These are phyloP conservation scores for Aspergillus japonicus DNA, from an alignment of 2,329 filamentous ascomycete species.

Conservation along the genomic window DNA sequence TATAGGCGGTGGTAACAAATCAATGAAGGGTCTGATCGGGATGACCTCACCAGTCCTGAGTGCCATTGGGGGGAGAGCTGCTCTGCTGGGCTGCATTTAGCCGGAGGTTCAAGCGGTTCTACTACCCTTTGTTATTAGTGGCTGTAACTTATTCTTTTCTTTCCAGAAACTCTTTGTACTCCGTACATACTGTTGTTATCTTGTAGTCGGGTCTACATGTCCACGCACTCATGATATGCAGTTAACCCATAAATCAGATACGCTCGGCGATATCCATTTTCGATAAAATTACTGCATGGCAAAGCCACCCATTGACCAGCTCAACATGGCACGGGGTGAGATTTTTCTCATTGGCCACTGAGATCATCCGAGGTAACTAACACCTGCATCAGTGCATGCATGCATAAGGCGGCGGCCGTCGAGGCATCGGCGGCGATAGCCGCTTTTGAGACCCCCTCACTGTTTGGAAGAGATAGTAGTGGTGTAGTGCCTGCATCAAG, in stretches of 20 bases:
- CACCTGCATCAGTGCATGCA: neutral
- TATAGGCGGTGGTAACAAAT: neutral
- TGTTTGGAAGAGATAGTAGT: neutral
- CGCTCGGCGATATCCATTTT: neutral
- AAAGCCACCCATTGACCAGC: neutral
- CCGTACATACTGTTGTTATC: no score
- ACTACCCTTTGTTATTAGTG: neutral
- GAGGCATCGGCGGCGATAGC: neutral
- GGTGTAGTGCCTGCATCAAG: neutral
- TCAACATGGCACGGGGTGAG: neutral
- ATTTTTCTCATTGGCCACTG: neutral
- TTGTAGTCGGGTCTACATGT: neutral
- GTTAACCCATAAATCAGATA: no score
- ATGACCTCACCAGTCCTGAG: conserved; percentile 15
- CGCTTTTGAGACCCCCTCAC: neutral
- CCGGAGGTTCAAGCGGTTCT: conserved; percentile 6
- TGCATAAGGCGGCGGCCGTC: neutral
- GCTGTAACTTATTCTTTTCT: neutral
- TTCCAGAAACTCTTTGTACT: no score
- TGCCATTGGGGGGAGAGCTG: conserved; percentile 5
- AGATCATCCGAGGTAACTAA: neutral
- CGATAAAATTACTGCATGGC: neutral
- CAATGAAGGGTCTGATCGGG: conserved; percentile 8
- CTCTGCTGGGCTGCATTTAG: conserved; percentile 1
- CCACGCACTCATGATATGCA: neutral